Base-by-base conservation (phyloP, 2,329 filamentous ascomycete genomes). In the Chrysoporthe puriensis region DNA sequence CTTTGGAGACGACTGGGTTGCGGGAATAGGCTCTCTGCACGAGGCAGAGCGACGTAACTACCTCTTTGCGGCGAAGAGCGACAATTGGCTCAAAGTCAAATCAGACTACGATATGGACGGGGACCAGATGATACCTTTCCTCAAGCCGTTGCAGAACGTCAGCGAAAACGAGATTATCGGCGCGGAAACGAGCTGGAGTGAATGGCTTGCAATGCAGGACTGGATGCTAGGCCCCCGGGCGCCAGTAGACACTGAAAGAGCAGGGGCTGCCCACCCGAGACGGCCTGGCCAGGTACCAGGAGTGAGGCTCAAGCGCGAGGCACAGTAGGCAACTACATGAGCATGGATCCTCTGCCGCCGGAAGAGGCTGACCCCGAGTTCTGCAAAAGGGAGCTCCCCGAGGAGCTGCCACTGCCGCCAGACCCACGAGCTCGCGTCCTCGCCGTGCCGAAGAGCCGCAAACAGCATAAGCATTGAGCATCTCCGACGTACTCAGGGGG, bases 161-260 rank as follows among this genome's bases (percentile, higher is more conserved):
- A 87, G 88, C 8, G 89, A 95, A 74, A 86, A 88, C 32, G 96
- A 98, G 80, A 92, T 98, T 70, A 87, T 92, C 70, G 86, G 83
- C 16, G 94, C 94, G 0, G 95, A 98, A 80, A 86, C 87, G 70
- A 89, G 86, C 69, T 99, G 96, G 96, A 96, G 93, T 76, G 90
- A 95, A 74, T 98, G 95, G 95, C 82, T 97, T 43, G 93, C 93
- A 14, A 96, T 97, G 93, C 93, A 97, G 78, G 95, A 97, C 78
- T 98, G 95, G 95, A 97, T 97, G 94, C 83, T 97, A n/a, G 94
- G 94, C 2, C 91, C 92, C 1, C 83, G 92, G 70, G 90, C 90
- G 43, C 91, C 91, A 7, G 83, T 84, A 40, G 74, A 70, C 60
- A 73, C 73, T 16, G 67, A 66, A 58, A 61, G 36, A 34, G 69